A percentile compares a stretch with the other conserved stretches of the same genome.
Conservation (phyloP, 768 basidiomycete species). For the Mycena belliarum region DNA sequence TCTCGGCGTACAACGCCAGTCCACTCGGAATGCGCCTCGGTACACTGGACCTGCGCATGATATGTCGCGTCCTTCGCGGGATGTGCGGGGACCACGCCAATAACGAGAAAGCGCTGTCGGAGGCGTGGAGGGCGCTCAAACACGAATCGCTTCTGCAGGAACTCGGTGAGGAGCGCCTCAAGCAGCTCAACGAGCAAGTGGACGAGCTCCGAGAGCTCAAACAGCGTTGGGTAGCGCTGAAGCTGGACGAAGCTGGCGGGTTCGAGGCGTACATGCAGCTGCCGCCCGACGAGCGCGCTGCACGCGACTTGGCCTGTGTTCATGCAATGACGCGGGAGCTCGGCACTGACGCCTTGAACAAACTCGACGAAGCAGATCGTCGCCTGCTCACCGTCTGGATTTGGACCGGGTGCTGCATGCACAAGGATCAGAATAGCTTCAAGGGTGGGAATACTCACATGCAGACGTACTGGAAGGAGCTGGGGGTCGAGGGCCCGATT, state of each 20-base stretch:
- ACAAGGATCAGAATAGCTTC: slow-evolving; percentile 25
- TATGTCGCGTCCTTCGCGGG: slow-evolving; percentile 10
- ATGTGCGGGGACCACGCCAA: slow-evolving; percentile 17
- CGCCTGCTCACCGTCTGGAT: slow-evolving; percentile 20
- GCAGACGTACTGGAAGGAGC: slow-evolving; percentile 13
- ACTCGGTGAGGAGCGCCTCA: slow-evolving; percentile 6
- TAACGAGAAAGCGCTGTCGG: neutral
- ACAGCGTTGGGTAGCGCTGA: neutral
- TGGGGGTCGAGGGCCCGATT: neutral
- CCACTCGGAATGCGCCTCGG: neutral
- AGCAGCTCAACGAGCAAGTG: neutral
- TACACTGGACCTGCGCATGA: neutral
- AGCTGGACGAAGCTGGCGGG: slow-evolving; percentile 14
- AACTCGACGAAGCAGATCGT: slow-evolving; percentile 8
- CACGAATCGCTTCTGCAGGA: slow-evolving; percentile 1
- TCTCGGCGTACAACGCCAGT: neutral
- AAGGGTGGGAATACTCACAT: slow-evolving; percentile 22
- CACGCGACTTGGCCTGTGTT: slow-evolving; percentile 1
- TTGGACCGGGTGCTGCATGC: slow-evolving; percentile 4
- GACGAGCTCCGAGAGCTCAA: neutral
- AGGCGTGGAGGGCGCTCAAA: neutral
- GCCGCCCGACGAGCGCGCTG: slow-evolving; percentile 9
- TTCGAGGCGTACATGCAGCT: slow-evolving; percentile 2
- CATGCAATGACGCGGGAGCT: slow-evolving; percentile 7
- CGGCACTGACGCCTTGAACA: slow-evolving; percentile 15